Evolutionary conservation across 164 flowering plant genomes (phyloP).

Genomic region (Aristolochia californica): DNA sequence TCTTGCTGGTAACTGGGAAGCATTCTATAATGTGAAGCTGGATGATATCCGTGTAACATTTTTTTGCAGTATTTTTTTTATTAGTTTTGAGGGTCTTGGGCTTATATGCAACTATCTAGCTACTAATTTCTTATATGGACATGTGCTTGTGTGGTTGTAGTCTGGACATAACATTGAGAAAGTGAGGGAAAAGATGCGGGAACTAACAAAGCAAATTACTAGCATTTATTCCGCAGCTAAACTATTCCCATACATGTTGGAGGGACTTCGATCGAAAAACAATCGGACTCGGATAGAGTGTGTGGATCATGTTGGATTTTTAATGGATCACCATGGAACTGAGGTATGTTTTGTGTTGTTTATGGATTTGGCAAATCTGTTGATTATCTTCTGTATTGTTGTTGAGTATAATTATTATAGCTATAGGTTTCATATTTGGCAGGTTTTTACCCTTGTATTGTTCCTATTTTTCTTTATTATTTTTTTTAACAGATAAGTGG

Average conservation of each 20-base stretch:
- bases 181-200: conserved; percentile 89
- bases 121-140: not conserved
- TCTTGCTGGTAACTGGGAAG: too few relatives aligned
- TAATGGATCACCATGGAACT: conserved; percentile 66
- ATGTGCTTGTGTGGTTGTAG: conserved; percentile 30
- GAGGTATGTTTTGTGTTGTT: not conserved
- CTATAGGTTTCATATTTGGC: too few relatives aligned
- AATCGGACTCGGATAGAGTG: conserved; percentile 89
- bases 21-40: too few relatives aligned
- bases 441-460: too few relatives aligned
- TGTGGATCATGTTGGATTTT: conserved; percentile 75
- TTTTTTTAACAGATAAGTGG: conserved; percentile 54
- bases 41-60: too few relatives aligned
- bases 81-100: too few relatives aligned
- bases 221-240: conserved; percentile 61
- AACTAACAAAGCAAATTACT: conserved; percentile 66
- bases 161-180: conserved; percentile 96
- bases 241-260: conserved; percentile 73
- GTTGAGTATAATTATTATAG: too few relatives aligned
- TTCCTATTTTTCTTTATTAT: not conserved
- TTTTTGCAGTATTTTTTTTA: too few relatives aligned
- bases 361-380: too few relatives aligned
- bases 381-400: too few relatives aligned
- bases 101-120: too few relatives aligned
- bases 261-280: conserved; percentile 92